Percentiles rank a stretch among this genome's conserved stretches.
These are phyloP conservation scores for Pseudogymnoascus sp. DNA, from an alignment of 2,329 filamentous ascomycete genomes.

Conservation along the genomic window DNA sequence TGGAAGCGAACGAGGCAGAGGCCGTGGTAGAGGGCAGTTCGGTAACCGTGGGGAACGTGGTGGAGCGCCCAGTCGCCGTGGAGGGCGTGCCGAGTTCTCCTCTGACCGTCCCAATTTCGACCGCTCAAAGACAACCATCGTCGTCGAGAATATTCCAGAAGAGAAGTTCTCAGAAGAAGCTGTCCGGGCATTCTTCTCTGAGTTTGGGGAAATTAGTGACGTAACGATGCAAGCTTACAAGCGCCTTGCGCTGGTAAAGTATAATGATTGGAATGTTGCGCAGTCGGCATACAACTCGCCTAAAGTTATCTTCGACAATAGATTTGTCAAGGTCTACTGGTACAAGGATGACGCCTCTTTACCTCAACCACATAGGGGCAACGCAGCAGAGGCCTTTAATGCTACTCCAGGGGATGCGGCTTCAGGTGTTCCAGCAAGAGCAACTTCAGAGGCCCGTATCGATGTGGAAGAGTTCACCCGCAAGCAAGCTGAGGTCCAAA, in stretches of 20 bases:
- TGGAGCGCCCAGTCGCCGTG: slow-evolving; percentile 21
- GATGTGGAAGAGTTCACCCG: slow-evolving; percentile 64
- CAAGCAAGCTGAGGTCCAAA: slow-evolving; percentile 68
- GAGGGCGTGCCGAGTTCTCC: slow-evolving; percentile 51
- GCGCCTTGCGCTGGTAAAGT: slow-evolving; percentile 64
- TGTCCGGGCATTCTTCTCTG: slow-evolving; percentile 62
- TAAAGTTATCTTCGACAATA: slow-evolving; percentile 76
- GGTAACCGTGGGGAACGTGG: slow-evolving; percentile 24
- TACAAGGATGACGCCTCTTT: slow-evolving; percentile 46
- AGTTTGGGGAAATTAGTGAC: slow-evolving; percentile 62
- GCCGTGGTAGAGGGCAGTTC: slow-evolving; percentile 30
- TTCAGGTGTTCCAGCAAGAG: slow-evolving; percentile 19
- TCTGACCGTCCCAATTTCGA: slow-evolving; percentile 58
- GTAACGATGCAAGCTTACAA: slow-evolving; percentile 60
- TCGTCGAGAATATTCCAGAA: slow-evolving; percentile 72
- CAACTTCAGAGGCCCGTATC: slow-evolving; percentile 33
- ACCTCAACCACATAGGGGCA: slow-evolving; percentile 26
- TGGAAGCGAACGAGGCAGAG: slow-evolving; percentile 28
- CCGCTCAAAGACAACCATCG: slow-evolving; percentile 58
- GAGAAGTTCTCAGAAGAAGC: slow-evolving; percentile 60
- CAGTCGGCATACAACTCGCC: slow-evolving; percentile 68
- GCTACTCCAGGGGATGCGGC: slow-evolving; percentile 29
- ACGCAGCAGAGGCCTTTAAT: neutral
- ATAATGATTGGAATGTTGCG: slow-evolving; percentile 58
- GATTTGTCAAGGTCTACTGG: slow-evolving; percentile 83